Evolutionary conservation across 192 early-diverging fungal genomes (phyloP).

Genomic region (Obelidium mucronatum): DNA sequence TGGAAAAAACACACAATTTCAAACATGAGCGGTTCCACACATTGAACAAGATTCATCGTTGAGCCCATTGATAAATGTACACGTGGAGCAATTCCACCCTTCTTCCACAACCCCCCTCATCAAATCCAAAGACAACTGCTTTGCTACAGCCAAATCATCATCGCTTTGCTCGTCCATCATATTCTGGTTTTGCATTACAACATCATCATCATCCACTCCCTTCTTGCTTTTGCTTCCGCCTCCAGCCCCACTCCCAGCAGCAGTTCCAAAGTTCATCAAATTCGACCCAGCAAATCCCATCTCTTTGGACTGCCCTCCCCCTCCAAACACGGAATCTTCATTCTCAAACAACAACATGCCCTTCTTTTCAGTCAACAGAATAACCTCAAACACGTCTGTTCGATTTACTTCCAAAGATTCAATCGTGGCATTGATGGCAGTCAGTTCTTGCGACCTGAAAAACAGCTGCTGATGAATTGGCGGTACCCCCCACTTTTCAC

Average conservation of each 20-base stretch:
- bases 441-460: conserved; percentile 5
- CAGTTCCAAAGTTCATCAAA: conserved; percentile 10
- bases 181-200: neutral
- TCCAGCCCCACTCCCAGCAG: neutral
- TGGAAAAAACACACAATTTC: neutral
- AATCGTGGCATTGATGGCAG: neutral
- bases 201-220: neutral
- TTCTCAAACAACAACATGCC: conserved; percentile 6
- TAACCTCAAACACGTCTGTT: conserved; percentile 20
- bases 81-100: conserved; percentile 2
- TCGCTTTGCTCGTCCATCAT: neutral
- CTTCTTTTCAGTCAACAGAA: conserved; percentile 14
- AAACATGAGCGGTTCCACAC: neutral
- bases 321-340: neutral
- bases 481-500: conserved; percentile 21
- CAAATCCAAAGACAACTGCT: neutral
- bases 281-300: conserved; percentile 29
- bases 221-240: neutral
- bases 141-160: conserved; percentile 1
- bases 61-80: conserved; percentile 15
- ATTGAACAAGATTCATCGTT: neutral
- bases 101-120: neutral
- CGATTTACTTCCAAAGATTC: conserved; percentile 6
- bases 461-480: conserved; percentile 29
- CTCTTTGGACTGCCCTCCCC: neutral